Base-by-base conservation (phyloP, 768 basidiomycete genomes). In the Lactifluus hygrophoroides region DNA sequence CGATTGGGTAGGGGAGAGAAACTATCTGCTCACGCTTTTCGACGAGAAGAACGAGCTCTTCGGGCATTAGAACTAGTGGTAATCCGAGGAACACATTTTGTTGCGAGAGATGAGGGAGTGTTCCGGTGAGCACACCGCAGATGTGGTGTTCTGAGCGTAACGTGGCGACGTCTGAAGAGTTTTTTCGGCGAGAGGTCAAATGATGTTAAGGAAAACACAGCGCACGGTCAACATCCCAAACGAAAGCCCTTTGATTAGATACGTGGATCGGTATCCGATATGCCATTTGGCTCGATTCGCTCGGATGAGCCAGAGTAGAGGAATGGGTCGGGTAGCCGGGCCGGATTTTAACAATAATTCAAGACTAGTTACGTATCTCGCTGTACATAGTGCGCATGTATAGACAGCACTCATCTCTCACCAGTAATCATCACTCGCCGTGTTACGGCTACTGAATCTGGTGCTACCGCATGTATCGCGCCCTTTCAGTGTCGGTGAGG, bases 11-110 rank as follows among this genome's bases (percentile, higher is more conserved):
- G 46, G 25, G 46, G 17, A 11, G 34, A 10, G 30, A 50, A 35
- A 28, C 64, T 77, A n/a, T n/a, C 11, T 23, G 51, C 58, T 37
- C 58, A 92, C 96, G 82, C 60, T 88, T 88, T 64, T 86, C 80
- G 14, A 97, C 81, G 6, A 98, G 82, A 32, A 94, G 76, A 11
- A 90, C 90, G 9, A 86, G 91, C 69, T 98, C 96, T 71, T 99
- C 96, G 0, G 92, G 90, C 72, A 90, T 81, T 2, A 98, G 75
- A 8, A 90, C 74, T 6, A 96, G 75, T 1, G 96, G 96, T n/a
- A 93, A 73, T 7, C 96, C 96, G 34, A 99, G 77, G 69, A 99
- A 99, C 2, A 88, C 82, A 74, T 99, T 99, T 72, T 99, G 96
- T 66, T 97, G 94, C 1, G 93, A 85, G 1, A 98, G 78, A 68